A percentile compares a stretch with the other conserved stretches of the same genome.
Evolutionary conservation across 176 grass and related monocot species (phyloP).

Genomic region (Guadua angustifolia): DNA sequence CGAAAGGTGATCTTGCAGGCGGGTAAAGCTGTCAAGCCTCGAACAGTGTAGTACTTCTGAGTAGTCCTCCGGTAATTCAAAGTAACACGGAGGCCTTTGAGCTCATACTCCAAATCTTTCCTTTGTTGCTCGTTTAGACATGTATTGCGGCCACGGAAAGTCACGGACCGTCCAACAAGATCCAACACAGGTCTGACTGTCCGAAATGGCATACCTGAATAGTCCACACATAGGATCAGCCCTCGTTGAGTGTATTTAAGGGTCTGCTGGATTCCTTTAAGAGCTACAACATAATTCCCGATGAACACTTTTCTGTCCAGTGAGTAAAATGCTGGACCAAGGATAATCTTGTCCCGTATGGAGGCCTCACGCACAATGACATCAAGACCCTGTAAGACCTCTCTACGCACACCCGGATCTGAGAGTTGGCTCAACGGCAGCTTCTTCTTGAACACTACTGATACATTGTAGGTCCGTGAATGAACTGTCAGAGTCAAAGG

Average conservation of each 20-base stretch:
- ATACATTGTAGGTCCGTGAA: constrained; percentile 50
- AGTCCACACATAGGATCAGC: constrained; percentile 55
- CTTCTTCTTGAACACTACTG: constrained; percentile 55
- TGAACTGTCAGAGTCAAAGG: constrained; percentile 45
- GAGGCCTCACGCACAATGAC: constrained; percentile 62
- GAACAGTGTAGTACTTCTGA: constrained; percentile 49
- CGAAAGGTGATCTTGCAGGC: constrained; percentile 49
- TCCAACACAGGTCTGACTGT: constrained; percentile 47
- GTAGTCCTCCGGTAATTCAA: constrained; percentile 56
- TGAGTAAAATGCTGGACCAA: constrained; percentile 61
- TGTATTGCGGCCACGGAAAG: constrained; percentile 15
- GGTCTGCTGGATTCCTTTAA: constrained; percentile 58
- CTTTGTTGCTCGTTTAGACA: constrained; percentile 8
- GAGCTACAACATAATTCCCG: constrained; percentile 23
- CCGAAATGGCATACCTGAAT: constrained; percentile 61
- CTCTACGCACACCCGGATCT: constrained; percentile 48
- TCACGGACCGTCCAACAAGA: constrained; percentile 9
- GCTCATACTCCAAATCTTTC: constrained; percentile 21
- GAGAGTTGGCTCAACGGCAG: constrained; percentile 54
- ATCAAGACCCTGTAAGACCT: constrained; percentile 67
- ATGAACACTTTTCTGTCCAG: not conserved
- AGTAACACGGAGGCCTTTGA: constrained; percentile 56
- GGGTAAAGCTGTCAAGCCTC: constrained; percentile 54
- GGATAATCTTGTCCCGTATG: constrained; percentile 47
- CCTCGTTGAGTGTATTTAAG: constrained; percentile 54